These are phyloP conservation scores for Apiotrichum gracile DNA, from an alignment of 1,284 basidiomycete genomes.

Conservation along the genomic window DNA sequence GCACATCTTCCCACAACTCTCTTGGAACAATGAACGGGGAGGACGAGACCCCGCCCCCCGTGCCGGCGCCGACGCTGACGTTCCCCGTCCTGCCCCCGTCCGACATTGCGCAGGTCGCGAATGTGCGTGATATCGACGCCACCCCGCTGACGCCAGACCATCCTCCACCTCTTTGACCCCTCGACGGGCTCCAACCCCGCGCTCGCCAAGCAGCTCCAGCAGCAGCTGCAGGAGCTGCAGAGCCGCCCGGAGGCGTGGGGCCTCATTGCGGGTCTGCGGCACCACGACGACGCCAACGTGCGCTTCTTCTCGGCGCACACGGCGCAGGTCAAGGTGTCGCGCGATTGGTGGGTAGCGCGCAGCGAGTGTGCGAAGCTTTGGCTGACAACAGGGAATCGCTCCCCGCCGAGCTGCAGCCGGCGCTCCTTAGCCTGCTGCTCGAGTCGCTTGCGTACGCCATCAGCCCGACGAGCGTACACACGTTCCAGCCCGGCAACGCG, in stretches of 20 bases:
- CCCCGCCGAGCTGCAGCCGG: slow-evolving; percentile 36
- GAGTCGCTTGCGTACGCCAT: slow-evolving; percentile 34
- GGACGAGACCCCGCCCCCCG: not conserved
- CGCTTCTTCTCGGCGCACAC: slow-evolving; percentile 90
- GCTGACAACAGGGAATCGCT: slow-evolving; percentile 39
- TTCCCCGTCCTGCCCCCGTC: slow-evolving; percentile 32
- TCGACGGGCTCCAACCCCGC: slow-evolving; percentile 31
- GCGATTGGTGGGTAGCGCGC: slow-evolving; percentile 64
- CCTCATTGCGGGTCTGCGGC: slow-evolving; percentile 40
- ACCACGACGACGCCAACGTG: slow-evolving; percentile 61
- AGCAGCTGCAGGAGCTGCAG: slow-evolving; percentile 43
- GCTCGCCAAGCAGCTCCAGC: slow-evolving; percentile 38
- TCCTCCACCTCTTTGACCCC: slow-evolving; percentile 39
- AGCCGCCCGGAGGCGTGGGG: slow-evolving; percentile 45
- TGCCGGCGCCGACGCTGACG: not conserved
- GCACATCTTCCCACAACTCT: no score
- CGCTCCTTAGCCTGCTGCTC: slow-evolving; percentile 39
- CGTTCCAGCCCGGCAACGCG: slow-evolving; percentile 35
- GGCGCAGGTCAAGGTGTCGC: slow-evolving; percentile 78
- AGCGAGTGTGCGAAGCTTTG: not conserved
- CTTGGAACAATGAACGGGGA: no score
- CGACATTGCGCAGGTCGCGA: slow-evolving; percentile 35
- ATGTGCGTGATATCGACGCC: no score
- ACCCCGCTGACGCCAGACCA: no score
- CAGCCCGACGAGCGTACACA: slow-evolving; percentile 29